phyloP scores from a whole-genome alignment of 2,329 filamentous ascomycete genomes.

The Mycosphaerelloides madeirae region DNA sequence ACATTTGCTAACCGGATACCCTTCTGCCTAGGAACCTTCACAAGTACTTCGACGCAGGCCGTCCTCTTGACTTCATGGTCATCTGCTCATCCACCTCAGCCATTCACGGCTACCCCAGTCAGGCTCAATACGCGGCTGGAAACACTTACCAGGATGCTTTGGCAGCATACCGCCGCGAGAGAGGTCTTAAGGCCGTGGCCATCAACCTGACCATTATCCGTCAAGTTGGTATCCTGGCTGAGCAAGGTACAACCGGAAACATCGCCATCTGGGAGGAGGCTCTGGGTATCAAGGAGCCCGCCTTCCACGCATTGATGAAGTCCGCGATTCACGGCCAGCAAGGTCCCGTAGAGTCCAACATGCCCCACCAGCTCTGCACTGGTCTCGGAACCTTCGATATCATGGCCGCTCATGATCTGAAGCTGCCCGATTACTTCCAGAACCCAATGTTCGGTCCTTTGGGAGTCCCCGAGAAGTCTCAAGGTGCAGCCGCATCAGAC shows the following conservation, averaged over 20 bases:
- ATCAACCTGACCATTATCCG: slow-evolving; percentile 31
- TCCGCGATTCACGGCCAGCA: neutral
- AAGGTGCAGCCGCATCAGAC: too few species aligned
- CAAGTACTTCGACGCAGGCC: slow-evolving; percentile 10
- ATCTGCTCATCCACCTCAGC: slow-evolving; percentile 23
- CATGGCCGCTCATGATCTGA: neutral
- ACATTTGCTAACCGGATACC: too few species aligned
- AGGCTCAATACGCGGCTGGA: slow-evolving; percentile 43
- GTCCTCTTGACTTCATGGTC: slow-evolving; percentile 30
- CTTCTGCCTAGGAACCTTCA: too few species aligned
- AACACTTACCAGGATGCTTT: slow-evolving; percentile 34
- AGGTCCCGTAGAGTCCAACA: neutral
- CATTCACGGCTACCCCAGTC: slow-evolving; percentile 42
- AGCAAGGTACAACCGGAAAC: slow-evolving; percentile 2
- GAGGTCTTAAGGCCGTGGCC: slow-evolving; percentile 22
- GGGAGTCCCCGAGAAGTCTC: too few species aligned
- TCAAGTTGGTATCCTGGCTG: slow-evolving; percentile 26
- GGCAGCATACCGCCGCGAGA: slow-evolving; percentile 21
- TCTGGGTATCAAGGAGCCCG: neutral
- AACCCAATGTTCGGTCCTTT: neutral
- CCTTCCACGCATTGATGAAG: neutral
- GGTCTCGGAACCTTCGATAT: neutral
- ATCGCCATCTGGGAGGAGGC: neutral
- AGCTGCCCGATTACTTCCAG: neutral
- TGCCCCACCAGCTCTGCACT: neutral